phyloP scores from a whole-genome alignment of 163 green algal genomes.

The Chlorella variabilis region DNA sequence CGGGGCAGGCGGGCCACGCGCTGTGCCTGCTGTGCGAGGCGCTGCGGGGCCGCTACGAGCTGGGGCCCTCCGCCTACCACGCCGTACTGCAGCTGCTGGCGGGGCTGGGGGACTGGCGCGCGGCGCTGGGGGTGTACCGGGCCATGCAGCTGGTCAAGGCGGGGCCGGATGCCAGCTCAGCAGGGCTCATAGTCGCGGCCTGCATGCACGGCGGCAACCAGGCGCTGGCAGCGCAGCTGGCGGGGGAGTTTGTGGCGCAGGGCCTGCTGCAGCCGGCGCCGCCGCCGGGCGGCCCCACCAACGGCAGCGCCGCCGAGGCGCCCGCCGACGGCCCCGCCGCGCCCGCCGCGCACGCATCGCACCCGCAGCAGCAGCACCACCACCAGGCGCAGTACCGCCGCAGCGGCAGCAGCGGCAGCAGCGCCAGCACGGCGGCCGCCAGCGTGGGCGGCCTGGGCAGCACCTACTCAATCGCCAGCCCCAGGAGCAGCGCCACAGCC shows the following conservation, averaged over 20 bases:
- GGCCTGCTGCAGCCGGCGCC: neutral
- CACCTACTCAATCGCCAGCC: too few species aligned
- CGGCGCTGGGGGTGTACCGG: neutral
- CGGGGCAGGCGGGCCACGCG: constrained; percentile 8
- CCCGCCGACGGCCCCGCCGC: too few species aligned
- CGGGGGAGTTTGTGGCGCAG: neutral
- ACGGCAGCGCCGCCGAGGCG: neutral
- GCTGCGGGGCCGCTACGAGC: neutral
- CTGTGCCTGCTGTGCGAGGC: constrained; percentile 31
- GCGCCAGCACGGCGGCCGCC: too few species aligned
- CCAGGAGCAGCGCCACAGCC: too few species aligned
- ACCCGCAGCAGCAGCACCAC: neutral
- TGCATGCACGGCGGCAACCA: constrained; percentile 9
- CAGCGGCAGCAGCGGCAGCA: too few species aligned
- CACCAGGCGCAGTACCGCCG: too few species aligned
- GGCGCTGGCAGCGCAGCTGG: constrained; percentile 1
- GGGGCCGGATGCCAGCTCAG: neutral
- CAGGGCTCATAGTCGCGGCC: constrained; percentile 7
- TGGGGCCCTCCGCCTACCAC: constrained; percentile 3
- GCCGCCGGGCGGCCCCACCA: neutral
- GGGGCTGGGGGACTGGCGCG: neutral
- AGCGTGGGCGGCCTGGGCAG: too few species aligned
- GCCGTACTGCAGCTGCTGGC: constrained; percentile 31
- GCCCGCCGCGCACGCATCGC: neutral
- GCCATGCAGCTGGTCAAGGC: constrained; percentile 2